Conservation (phyloP, 352 stramenopile species). For the Globisporangium nagaii region DNA sequence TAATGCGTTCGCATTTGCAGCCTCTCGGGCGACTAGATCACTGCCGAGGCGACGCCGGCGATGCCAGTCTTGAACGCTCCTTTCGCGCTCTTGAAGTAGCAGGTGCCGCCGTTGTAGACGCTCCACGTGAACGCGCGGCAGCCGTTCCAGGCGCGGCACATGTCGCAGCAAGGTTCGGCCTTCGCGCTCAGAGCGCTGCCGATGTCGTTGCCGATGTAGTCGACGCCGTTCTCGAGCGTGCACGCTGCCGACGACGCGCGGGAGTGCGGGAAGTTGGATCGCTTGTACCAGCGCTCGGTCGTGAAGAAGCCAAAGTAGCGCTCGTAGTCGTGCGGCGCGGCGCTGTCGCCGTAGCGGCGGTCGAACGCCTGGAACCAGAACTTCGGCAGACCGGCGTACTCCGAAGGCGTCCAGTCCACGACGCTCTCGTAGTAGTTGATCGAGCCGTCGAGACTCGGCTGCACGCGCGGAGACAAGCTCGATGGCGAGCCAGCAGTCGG, state of each 20-base stretch:
- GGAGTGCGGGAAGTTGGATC: conserved; percentile 11
- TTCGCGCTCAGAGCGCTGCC: conserved; percentile 10
- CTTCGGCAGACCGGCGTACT: conserved; percentile 10
- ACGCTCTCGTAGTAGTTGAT: conserved; percentile 25
- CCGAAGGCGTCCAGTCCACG: conserved; percentile 18
- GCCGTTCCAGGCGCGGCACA: conserved; percentile 20
- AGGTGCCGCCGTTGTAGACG: conserved; percentile 41
- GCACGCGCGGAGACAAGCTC: conserved; percentile 11
- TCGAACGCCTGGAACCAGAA: conserved; percentile 41
- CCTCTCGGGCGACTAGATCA: too few relatives aligned
- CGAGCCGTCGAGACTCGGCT: conserved; percentile 12
- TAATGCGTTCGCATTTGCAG: too few relatives aligned
- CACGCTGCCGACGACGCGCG: conserved; percentile 9
- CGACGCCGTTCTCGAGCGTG: conserved; percentile 18
- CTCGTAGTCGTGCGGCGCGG: conserved; percentile 14
- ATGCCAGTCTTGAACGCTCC: neutral
- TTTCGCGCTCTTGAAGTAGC: conserved; percentile 41
- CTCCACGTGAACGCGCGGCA: conserved; percentile 51
- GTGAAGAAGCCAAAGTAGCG: conserved; percentile 27
- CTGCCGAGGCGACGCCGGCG: neutral
- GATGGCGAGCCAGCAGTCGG: conserved; percentile 6
- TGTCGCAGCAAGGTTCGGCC: conserved; percentile 18
- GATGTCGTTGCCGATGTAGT: conserved; percentile 21
- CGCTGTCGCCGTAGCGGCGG: conserved; percentile 17
- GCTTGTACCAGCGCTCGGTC: conserved; percentile 15